Conservation (phyloP, 805 yeast genomes). For the Kluyveromyces aestuarii region DNA sequence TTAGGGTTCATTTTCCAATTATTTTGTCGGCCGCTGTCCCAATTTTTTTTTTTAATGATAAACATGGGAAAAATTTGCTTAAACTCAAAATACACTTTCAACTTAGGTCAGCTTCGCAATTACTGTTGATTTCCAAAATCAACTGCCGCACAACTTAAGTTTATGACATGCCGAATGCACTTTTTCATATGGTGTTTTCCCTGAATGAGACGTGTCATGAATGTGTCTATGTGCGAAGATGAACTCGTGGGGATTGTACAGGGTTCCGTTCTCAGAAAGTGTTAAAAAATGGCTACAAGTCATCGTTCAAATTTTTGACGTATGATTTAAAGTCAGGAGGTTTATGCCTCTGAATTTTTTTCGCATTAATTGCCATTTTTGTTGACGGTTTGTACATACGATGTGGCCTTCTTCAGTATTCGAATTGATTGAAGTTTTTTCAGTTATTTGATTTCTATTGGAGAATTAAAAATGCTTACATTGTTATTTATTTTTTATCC, state of each 20-base stretch:
- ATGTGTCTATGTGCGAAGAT: conserved; percentile 31
- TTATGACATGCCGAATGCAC: conserved; percentile 14
- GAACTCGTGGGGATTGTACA: conserved; percentile 2
- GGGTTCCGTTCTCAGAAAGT: background rate
- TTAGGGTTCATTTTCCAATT: background rate
- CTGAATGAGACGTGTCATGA: conserved; percentile 14
- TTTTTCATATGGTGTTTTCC: background rate
- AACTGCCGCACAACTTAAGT: conserved; percentile 27
- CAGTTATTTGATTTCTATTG: background rate
- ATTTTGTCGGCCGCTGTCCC: background rate
- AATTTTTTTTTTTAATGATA: background rate
- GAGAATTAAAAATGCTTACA: background rate
- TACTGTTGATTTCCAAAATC: background rate
- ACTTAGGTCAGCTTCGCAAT: background rate
- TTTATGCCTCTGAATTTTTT: no score
- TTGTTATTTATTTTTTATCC: background rate
- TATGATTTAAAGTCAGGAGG: background rate
- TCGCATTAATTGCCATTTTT: background rate
- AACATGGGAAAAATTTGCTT: background rate
- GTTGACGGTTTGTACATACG: background rate
- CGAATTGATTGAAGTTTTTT: background rate
- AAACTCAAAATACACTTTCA: background rate
- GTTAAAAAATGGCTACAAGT: background rate
- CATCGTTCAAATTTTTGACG: background rate
- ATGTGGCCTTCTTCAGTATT: no score